Base-by-base conservation (phyloP, 495 filamentous ascomycete genomes). In the Hyaloscypha bicolor region DNA sequence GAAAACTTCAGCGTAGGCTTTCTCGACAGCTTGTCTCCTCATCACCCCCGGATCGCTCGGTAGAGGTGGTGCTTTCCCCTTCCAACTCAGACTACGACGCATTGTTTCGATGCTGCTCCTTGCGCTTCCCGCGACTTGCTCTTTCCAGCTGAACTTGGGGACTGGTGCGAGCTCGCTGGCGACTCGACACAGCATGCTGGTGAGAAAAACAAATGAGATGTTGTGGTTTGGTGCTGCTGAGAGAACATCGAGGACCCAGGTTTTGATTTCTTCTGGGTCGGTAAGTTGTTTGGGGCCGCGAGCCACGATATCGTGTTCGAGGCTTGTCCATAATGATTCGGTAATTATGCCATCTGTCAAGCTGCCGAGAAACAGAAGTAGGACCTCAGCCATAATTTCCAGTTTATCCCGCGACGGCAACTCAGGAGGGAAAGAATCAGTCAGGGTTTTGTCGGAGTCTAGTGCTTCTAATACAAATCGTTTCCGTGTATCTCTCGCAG, bases 181-280 rank as follows among this genome's bases (percentile, higher is more conserved):
- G 25, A 83, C 76, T 19, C 77, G 75, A 9, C 76, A 74, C 14
- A 97, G 83, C 84, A 94, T 93, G 53, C 91, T 88, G 3, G 88
- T 93, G 39, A 97, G 76, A 66, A 97, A 93, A 9, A 94, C 89
- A 74, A 96, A 95, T 0, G 90, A 91, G 66, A 94, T 90, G 72
- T 90, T 93, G 73, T 94, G 90, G 35, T 87, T 86, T 1, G 93
- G 93, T 0, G 85, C 84, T 11, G 84, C 79, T 0, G 89, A 83
- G 6, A 97, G 82, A 62, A 86, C 85, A 64, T 97, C 93, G 11
- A 95, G 81, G 11, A 94, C 82, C 76, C 84, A 85, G 9, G 83
- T 79, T 68, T 88, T 87, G 67, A 86, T 85, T 37, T 93, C 89
- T 65, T 94, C 91, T 66, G 71, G 78, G 25, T 76, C 76, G 37